These are phyloP conservation scores for Daedalea quercina DNA, from an alignment of 768 basidiomycete species.

Conservation along the genomic window DNA sequence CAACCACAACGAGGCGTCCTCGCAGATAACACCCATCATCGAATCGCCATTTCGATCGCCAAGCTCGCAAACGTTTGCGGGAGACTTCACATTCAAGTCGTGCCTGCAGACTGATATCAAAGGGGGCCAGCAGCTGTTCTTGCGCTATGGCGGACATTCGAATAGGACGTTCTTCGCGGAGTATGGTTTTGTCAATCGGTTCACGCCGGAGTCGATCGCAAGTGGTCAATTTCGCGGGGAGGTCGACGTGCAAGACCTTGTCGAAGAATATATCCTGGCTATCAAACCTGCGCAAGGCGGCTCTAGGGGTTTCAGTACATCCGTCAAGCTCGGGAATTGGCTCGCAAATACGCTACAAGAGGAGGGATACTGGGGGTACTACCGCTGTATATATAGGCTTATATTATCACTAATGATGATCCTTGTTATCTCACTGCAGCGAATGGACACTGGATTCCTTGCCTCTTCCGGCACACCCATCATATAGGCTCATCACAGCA, in stretches of 20 bases:
- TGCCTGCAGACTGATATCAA: constrained; percentile 34
- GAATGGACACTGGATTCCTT: constrained; percentile 72
- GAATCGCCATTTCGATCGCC: constrained; percentile 5
- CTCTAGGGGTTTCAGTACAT: neutral
- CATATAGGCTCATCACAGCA: constrained; percentile 69
- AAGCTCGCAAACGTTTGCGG: constrained; percentile 26
- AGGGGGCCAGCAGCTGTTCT: constrained; percentile 58
- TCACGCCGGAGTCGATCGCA: constrained; percentile 21
- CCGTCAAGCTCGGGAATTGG: constrained; percentile 26
- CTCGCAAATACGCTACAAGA: constrained; percentile 49
- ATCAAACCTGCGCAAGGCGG: neutral
- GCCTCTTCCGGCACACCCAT: constrained; percentile 63
- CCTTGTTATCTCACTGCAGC: constrained; percentile 29
- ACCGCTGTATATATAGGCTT: neutral
- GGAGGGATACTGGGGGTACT: constrained; percentile 84
- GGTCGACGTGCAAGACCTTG: constrained; percentile 51
- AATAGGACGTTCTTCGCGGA: constrained; percentile 79
- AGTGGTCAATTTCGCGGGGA: constrained; percentile 38
- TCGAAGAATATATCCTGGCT: constrained; percentile 41
- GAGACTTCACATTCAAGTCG: constrained; percentile 46
- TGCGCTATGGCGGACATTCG: constrained; percentile 77
- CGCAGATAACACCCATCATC: constrained; percentile 38
- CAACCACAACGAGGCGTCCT: constrained; percentile 52
- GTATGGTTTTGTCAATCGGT: constrained; percentile 74
- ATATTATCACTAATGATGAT: neutral